phyloP scores from a whole-genome alignment of 441 rosid species.

The Isatis lusitanica region DNA sequence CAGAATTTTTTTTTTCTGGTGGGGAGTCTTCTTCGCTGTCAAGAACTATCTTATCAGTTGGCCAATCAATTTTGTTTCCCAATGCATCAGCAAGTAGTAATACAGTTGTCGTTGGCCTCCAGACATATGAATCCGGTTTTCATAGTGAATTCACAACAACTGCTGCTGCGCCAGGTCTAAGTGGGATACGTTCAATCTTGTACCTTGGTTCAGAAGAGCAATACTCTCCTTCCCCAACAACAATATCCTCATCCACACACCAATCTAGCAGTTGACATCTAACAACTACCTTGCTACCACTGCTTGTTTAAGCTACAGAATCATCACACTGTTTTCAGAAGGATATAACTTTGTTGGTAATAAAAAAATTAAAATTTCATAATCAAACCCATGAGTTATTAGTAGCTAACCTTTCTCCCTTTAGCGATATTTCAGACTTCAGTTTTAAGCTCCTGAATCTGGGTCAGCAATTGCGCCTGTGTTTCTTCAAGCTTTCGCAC shows the following conservation, averaged over 20 bases:
- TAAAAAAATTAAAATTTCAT: not conserved
- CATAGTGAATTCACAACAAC: not conserved
- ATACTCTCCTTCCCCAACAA: conserved; percentile 3
- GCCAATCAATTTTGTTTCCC: not conserved
- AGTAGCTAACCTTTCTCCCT: not conserved
- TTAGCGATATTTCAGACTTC: not conserved
- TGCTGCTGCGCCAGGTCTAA: not conserved
- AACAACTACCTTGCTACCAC: not conserved
- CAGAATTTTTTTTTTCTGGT: too few species aligned
- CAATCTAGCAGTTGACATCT: conserved; percentile 4
- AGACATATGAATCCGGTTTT: not conserved
- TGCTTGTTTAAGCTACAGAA: not conserved
- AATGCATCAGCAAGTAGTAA: not conserved
- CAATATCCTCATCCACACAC: not conserved
- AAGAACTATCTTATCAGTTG: too few species aligned
- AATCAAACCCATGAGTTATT: not conserved
- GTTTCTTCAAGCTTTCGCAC: not conserved
- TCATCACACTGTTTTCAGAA: not conserved
- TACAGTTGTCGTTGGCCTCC: not conserved
- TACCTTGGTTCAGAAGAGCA: not conserved
- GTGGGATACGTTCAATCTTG: not conserved
- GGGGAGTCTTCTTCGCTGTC: not conserved
- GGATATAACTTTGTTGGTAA: not conserved
- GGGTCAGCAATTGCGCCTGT: not conserved
- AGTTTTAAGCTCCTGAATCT: not conserved